Evolutionary conservation across 352 stramenopile genomes (phyloP), one percentile per base, ranked within the genome.

Genomic region (Globisporangium acanthophoron): DNA sequence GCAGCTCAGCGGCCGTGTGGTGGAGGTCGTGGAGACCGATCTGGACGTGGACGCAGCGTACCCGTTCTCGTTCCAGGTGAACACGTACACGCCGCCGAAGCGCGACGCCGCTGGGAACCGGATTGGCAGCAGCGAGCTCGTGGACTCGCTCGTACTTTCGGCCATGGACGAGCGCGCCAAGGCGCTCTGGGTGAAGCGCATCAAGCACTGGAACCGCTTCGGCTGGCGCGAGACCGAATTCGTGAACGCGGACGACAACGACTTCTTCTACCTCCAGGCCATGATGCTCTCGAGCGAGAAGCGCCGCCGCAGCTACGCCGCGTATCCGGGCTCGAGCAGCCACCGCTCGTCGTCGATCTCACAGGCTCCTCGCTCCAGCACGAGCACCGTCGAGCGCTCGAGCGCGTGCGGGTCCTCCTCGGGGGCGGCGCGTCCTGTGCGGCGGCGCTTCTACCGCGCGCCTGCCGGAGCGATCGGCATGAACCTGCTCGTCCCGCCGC

Each of bases 141-240:
- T 64, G 35, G 81, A 89, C 58, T 80, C 76, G 39, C 49, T 89
- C 9, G 68, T 82, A 54, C 66, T 91, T 3, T 70, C 78, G 12
- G 77, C 81, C 21, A 64, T 61, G 0, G 73, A 88, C 47, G 57
- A 71, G 31, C 55, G 58, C 31, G 50, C 68, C 3, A 87, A 86
- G 56, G 66, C 79, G 33, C 58, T 79, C 7, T 91, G 81, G 81
- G 70, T 91, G 37, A 80, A 85, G 62, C 78, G 75, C 40, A 72
- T 91, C 57, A 69, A 68, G 20, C 64, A 73, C 35, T 91, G 81
- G 81, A 84, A 83, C 24, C 78, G 78, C 49, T 89, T 83, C 52
- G 81, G 77, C 29, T 91, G 81, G 81, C 66, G 75, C 49, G 81
- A 88, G 8, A 78, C 74, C 0, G 64, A 67, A 49, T 59, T 74